These are phyloP conservation scores for Neurospora africana DNA, from an alignment of 495 filamentous ascomycete genomes.

Conservation along the genomic window DNA sequence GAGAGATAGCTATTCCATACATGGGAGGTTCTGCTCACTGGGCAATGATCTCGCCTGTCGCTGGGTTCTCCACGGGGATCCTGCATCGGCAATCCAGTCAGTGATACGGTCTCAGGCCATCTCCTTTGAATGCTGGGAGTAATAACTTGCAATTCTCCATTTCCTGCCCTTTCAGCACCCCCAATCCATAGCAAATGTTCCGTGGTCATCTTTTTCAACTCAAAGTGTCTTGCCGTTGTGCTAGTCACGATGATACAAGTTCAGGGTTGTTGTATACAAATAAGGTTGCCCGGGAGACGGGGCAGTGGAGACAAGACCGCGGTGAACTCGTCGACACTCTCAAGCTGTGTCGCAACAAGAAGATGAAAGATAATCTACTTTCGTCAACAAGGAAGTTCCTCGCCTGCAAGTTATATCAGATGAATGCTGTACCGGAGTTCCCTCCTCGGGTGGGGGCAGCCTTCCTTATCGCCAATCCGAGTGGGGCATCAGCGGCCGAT, in stretches of 20 bases:
- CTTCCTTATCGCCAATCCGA: neutral
- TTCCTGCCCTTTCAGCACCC: slow-evolving; percentile 16
- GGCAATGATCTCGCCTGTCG: slow-evolving; percentile 26
- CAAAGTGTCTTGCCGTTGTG: no score
- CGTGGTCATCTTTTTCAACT: neutral
- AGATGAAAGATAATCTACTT: neutral
- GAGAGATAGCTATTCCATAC: neutral
- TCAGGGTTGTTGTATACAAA: neutral
- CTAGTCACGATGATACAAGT: neutral
- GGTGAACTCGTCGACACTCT: neutral
- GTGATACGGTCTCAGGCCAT: neutral
- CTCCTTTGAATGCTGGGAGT: neutral
- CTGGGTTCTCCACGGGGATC: slow-evolving; percentile 26
- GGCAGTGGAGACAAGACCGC: neutral
- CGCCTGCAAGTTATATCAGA: neutral
- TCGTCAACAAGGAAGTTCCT: neutral
- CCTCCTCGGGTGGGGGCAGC: neutral
- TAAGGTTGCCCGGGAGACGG: neutral
- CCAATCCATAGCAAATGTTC: slow-evolving; percentile 19
- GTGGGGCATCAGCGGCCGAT: neutral
- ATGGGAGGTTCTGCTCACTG: slow-evolving; percentile 12
- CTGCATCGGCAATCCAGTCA: slow-evolving; percentile 4
- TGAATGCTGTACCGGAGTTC: neutral
- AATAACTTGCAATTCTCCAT: slow-evolving; percentile 16
- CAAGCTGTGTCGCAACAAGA: neutral